Conservation (phyloP, 2,329 filamentous ascomycete genomes). For the Pseudocercospora fijiensis region DNA sequence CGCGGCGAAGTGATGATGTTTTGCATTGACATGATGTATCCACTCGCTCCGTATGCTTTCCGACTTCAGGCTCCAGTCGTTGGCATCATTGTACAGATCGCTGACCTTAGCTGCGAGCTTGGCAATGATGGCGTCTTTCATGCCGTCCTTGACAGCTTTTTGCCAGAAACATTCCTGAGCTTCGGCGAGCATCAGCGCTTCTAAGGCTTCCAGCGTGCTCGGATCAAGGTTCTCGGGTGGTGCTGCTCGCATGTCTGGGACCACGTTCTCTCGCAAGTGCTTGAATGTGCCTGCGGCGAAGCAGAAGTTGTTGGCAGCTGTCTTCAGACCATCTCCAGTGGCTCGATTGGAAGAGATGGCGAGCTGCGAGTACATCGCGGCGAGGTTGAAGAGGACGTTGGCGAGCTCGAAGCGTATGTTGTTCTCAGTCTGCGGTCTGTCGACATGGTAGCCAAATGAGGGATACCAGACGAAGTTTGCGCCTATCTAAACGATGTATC, state of each 20-base stretch:
- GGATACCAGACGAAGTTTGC: constrained; percentile 97
- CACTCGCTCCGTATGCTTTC: constrained; percentile 87
- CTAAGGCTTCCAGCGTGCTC: constrained; percentile 77
- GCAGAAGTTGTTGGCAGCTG: constrained; percentile 86
- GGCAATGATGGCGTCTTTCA: constrained; percentile 89
- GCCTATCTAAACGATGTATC: constrained; percentile 62
- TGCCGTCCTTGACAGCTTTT: constrained; percentile 88
- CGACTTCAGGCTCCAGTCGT: constrained; percentile 83
- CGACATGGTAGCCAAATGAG: constrained; percentile 69
- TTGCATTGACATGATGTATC: constrained; percentile 97
- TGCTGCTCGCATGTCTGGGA: constrained; percentile 74
- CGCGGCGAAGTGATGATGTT: constrained; percentile 94
- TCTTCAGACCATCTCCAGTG: constrained; percentile 78
- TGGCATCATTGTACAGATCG: constrained; percentile 81
- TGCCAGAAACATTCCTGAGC: constrained; percentile 98
- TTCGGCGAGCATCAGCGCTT: constrained; percentile 83
- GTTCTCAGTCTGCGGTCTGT: constrained; percentile 48
- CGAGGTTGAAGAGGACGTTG: constrained; percentile 90
- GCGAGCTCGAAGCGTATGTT: constrained; percentile 79
- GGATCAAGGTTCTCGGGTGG: constrained; percentile 96
- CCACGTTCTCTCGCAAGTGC: constrained; percentile 71
- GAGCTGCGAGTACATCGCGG: constrained; percentile 88
- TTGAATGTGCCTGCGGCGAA: constrained; percentile 79
- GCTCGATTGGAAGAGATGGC: constrained; percentile 76
- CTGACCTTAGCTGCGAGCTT: constrained; percentile 88